Percentiles rank a stretch among this genome's conserved stretches.
These are phyloP conservation scores for Tulasnella sp. DNA, from an alignment of 768 basidiomycete species.

Conservation along the genomic window DNA sequence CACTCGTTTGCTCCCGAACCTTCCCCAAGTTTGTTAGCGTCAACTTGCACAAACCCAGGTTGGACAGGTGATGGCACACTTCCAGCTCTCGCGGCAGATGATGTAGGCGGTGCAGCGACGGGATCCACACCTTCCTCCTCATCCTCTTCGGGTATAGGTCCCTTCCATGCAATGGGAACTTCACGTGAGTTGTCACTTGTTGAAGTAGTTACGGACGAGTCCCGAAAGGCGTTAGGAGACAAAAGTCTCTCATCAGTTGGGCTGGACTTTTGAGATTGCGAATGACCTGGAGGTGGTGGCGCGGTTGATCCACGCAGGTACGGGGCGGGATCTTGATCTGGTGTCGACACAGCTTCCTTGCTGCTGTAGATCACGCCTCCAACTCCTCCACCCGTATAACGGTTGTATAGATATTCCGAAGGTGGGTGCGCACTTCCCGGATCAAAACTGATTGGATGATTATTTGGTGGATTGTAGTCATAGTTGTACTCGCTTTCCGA, in stretches of 20 bases:
- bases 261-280: background rate
- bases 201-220: background rate
- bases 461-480: background rate
- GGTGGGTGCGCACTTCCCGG: background rate
- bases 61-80: background rate
- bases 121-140: background rate
- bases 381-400: background rate
- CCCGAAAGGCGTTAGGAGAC: constrained; percentile 1
- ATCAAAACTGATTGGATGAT: background rate
- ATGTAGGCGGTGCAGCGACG: background rate
- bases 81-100: background rate
- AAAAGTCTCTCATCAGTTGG: background rate
- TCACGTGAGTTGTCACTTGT: background rate
- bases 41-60: background rate
- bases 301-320: background rate
- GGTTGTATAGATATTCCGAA: constrained; percentile 7
- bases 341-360: too few species aligned
- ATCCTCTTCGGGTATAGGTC: background rate
- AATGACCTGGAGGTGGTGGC: background rate
- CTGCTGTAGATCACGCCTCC: background rate
- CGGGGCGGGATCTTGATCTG: background rate
- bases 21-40: background rate
- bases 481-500: constrained; percentile 9
- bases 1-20: background rate
- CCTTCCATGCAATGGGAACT: background rate